These are phyloP conservation scores for Coemansia sp. DNA, from an alignment of 192 early-diverging fungal genomes.

Conservation along the genomic window DNA sequence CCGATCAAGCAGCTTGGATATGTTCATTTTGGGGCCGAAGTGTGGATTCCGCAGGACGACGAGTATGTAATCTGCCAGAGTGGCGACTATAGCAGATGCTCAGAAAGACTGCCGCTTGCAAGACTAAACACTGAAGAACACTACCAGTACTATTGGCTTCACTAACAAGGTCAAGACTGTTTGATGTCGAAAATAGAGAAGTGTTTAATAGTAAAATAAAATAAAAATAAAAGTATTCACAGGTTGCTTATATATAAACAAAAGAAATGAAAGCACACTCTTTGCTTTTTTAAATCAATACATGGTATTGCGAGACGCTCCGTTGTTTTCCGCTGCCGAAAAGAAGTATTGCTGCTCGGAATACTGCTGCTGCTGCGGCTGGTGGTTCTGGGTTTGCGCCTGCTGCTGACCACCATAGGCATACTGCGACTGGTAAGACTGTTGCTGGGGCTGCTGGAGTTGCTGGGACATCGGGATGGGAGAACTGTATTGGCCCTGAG, in stretches of 20 bases:
- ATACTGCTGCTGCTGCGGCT: constrained; percentile 18
- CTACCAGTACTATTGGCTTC: constrained; percentile 23
- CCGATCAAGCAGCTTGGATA: constrained; percentile 6
- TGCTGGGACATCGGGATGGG: constrained; percentile 1
- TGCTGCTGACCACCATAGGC: constrained; percentile 8
- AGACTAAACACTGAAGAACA: constrained; percentile 19
- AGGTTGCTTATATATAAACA: constrained; percentile 3
- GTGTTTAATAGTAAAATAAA: not conserved
- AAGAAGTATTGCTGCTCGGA: constrained; percentile 26
- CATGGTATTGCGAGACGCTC: not conserved
- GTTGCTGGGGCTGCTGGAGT: constrained; percentile 12
- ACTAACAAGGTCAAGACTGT: not conserved
- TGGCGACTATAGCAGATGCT: constrained; percentile 23
- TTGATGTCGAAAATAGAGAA: not conserved
- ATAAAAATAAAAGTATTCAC: constrained; percentile 5
- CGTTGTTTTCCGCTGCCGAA: constrained; percentile 10
- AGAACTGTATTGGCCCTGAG: constrained; percentile 25
- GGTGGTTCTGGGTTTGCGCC: constrained; percentile 12
- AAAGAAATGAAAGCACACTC: not conserved
- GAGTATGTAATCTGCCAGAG: constrained; percentile 19
- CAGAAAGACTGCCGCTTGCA: constrained; percentile 19
- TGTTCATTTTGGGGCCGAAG: constrained; percentile 42
- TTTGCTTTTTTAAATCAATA: not conserved
- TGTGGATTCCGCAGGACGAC: constrained; percentile 18
- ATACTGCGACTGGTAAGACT: constrained; percentile 17